These are phyloP conservation scores for Angomonas desouzai DNA, from an alignment of 208 protist species.

Conservation along the genomic window DNA sequence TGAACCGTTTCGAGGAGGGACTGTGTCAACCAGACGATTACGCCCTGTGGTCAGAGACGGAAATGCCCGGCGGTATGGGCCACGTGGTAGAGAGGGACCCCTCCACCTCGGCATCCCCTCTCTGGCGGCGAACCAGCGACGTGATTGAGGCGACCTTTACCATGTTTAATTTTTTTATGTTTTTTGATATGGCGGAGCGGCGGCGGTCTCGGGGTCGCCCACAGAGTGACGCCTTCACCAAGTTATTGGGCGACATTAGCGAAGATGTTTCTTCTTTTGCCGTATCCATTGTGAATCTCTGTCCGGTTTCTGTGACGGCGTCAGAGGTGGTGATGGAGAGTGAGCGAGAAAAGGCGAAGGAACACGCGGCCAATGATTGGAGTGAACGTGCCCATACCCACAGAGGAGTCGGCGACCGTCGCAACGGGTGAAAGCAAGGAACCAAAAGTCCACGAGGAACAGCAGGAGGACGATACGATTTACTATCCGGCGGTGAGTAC, in stretches of 20 bases:
- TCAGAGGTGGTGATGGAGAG: too few species aligned
- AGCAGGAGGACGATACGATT: neutral
- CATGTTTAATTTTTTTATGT: conserved; percentile 9
- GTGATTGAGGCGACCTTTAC: neutral
- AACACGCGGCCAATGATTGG: too few species aligned
- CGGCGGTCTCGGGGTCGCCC: neutral
- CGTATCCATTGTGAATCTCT: neutral
- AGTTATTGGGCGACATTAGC: neutral
- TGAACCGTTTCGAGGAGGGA: neutral
- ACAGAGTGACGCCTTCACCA: conserved; percentile 1
- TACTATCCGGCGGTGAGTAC: neutral
- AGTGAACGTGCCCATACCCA: too few species aligned
- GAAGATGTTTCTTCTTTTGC: conserved; percentile 2
- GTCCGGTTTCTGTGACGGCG: too few species aligned
- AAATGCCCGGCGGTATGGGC: neutral
- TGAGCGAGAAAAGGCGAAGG: too few species aligned
- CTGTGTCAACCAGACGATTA: neutral
- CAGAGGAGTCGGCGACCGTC: too few species aligned
- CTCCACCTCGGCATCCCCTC: neutral
- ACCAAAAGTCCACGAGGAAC: neutral
- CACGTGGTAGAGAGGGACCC: neutral
- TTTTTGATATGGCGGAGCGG: neutral
- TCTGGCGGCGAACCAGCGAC: neutral
- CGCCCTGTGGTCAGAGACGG: neutral
- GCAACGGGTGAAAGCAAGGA: neutral